Evolutionary conservation across 75 land plant genomes (phyloP), one percentile per base, ranked within the genome.

Genomic region (Pinus taeda): DNA sequence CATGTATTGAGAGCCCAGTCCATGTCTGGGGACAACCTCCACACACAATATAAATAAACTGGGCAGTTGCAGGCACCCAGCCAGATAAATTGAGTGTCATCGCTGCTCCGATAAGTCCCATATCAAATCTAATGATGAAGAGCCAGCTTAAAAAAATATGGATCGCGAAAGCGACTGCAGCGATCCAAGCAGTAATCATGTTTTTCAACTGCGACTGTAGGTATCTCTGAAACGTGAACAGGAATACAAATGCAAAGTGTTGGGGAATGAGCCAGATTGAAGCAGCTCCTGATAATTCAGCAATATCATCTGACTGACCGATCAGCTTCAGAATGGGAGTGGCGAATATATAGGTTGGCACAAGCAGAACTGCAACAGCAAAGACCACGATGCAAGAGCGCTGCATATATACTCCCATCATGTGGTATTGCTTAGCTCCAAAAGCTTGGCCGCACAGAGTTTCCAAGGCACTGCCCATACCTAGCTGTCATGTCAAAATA

Each of bases 401-500:
- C 60, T 93, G 93, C 75, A 89, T 64, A 67, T 92, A 90, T 6
- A 90, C 72, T 15, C 92, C 94, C 57, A 92, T 78, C 83, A 92
- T 78, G 77, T 77, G 64, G 60, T 85, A 74, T 62, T 82, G 79
- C 63, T 72, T 49, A 20, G 92, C 92, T 15, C 94, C 92, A 71
- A 74, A 92, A 1, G 90, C 94, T 73, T 92, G 94, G 11, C 92
- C 94, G 42, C 94, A 89, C 30, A 93, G 78, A 4, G 92, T 93
- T 77, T 89, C 96, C 36, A 93, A 70, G 1, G 91, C 89, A 57
- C 87, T 91, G 58, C 88, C 96, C 94, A 92, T 92, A 1, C 94
- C 94, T 36, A 84, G 37, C 92, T 90, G 78, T 49, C 55, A 49
- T 49, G 12, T 9, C 55, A 49, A 49, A 49, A 49, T 49, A 49